phyloP scores from a whole-genome alignment of 768 basidiomycete genomes.

The Leccinellum luteum region DNA sequence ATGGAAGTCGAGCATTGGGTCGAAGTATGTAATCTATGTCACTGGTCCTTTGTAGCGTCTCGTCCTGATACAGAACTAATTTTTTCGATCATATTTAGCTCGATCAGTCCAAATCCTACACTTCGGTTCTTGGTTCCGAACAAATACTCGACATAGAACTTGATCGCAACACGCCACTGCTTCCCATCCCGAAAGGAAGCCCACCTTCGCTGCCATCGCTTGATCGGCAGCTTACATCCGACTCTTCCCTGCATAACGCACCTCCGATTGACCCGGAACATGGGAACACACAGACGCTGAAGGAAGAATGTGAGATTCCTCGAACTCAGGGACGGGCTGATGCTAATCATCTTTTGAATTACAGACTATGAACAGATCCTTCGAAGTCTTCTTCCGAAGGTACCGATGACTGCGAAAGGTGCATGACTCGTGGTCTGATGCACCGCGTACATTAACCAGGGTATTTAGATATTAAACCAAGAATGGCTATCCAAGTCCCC shows the following conservation, averaged over 20 bases:
- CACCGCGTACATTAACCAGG: neutral
- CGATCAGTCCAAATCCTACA: conserved; percentile 37
- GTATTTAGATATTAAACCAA: conserved; percentile 36
- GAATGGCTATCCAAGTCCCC: conserved; percentile 28
- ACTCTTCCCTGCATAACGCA: neutral
- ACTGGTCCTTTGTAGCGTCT: neutral
- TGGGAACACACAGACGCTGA: neutral
- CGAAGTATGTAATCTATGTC: conserved; percentile 35
- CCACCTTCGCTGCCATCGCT: conserved; percentile 27
- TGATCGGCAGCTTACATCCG: conserved; percentile 18
- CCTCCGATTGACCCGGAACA: neutral
- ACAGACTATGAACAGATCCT: conserved; percentile 36
- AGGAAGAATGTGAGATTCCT: conserved; percentile 21
- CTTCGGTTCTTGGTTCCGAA: conserved; percentile 44
- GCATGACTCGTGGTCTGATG: neutral
- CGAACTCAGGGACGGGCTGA: neutral
- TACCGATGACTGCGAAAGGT: conserved; percentile 47
- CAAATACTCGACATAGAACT: conserved; percentile 52
- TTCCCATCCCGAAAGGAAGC: conserved; percentile 26
- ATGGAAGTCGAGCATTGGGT: conserved; percentile 53
- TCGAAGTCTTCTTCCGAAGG: conserved; percentile 36
- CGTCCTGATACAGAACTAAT: neutral
- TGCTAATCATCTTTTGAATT: neutral
- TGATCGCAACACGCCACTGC: conserved; percentile 40
- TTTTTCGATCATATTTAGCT: conserved; percentile 31